These are phyloP conservation scores for Paracamarosporium sp. DNA, from an alignment of 2,329 filamentous ascomycete species.

Conservation along the genomic window DNA sequence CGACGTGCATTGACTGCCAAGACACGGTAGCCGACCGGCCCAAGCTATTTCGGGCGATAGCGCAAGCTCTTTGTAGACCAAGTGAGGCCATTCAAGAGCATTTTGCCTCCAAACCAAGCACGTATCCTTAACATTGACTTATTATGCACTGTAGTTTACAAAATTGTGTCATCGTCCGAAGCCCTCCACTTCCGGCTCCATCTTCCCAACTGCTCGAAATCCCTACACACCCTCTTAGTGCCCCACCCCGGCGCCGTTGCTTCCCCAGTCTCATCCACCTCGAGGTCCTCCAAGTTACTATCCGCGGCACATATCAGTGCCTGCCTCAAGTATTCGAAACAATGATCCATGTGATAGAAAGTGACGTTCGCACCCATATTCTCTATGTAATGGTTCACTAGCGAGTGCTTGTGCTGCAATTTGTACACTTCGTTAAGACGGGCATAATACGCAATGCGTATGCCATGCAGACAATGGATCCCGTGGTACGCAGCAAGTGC, in stretches of 20 bases:
- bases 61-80: not conserved
- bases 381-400: not conserved
- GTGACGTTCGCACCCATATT: not conserved
- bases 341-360: conserved; percentile 15
- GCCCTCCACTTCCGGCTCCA: conserved; percentile 7
- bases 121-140: not conserved
- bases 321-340: conserved; percentile 22
- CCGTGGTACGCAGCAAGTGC: conserved; percentile 7
- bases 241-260: conserved; percentile 18
- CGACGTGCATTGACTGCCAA: too few relatives aligned
- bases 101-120: not conserved
- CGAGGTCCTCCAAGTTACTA: conserved; percentile 16
- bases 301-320: conserved; percentile 19
- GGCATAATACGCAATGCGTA: not conserved
- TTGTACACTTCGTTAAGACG: conserved; percentile 5
- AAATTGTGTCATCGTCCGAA: not conserved
- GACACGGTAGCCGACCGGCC: not conserved
- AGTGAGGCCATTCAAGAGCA: not conserved
- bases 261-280: conserved; percentile 3
- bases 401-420: not conserved
- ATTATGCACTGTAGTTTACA: not conserved
- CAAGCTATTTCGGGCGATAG: not conserved
- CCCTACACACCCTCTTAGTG: conserved; percentile 10
- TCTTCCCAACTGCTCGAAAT: conserved; percentile 7
- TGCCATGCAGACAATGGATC: conserved; percentile 9